These are phyloP conservation scores for Colletotrichum falcatum DNA, from an alignment of 2,329 filamentous ascomycete species.

Conservation along the genomic window DNA sequence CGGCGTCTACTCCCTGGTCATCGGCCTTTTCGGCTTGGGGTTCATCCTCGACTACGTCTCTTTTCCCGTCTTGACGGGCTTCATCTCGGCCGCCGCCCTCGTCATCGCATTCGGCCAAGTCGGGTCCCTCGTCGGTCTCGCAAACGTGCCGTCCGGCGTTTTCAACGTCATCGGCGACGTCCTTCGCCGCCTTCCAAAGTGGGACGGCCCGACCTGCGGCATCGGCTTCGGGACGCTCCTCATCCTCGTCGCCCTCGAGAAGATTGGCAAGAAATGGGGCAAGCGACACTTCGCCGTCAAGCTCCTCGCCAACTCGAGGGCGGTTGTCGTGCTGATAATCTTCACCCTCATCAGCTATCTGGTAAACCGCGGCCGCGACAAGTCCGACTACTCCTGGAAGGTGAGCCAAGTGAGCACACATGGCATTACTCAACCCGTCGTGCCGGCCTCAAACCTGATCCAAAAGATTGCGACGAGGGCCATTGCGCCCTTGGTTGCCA, in stretches of 20 bases:
- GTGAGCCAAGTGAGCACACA: slow-evolving; percentile 69
- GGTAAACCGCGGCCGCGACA: slow-evolving; percentile 65
- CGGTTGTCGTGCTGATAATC: slow-evolving; percentile 70
- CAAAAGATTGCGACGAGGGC: slow-evolving; percentile 60
- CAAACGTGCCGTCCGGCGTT: slow-evolving; percentile 43
- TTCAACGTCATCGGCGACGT: slow-evolving; percentile 37
- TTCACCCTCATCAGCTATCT: slow-evolving; percentile 74
- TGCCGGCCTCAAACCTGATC: slow-evolving; percentile 54
- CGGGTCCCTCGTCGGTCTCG: slow-evolving; percentile 67
- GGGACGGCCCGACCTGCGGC: slow-evolving; percentile 73
- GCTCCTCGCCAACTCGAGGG: slow-evolving; percentile 70
- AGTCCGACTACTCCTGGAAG: slow-evolving; percentile 64
- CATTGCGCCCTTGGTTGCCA: slow-evolving; percentile 72
- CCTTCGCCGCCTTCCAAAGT: slow-evolving; percentile 46
- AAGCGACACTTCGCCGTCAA: slow-evolving; percentile 68
- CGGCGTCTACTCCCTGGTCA: slow-evolving; percentile 68
- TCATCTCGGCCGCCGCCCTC: slow-evolving; percentile 75
- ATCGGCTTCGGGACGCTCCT: slow-evolving; percentile 71
- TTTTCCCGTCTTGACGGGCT: slow-evolving; percentile 72
- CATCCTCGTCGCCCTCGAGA: slow-evolving; percentile 67
- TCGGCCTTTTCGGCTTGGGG: slow-evolving; percentile 72
- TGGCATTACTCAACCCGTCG: slow-evolving; percentile 62
- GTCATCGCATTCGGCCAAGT: slow-evolving; percentile 75
- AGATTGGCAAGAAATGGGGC: slow-evolving; percentile 72
- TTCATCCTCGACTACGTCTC: slow-evolving; percentile 78